Evolutionary conservation across 805 yeast species (phyloP).

Genomic region (Diddensiella santjacobensis): DNA sequence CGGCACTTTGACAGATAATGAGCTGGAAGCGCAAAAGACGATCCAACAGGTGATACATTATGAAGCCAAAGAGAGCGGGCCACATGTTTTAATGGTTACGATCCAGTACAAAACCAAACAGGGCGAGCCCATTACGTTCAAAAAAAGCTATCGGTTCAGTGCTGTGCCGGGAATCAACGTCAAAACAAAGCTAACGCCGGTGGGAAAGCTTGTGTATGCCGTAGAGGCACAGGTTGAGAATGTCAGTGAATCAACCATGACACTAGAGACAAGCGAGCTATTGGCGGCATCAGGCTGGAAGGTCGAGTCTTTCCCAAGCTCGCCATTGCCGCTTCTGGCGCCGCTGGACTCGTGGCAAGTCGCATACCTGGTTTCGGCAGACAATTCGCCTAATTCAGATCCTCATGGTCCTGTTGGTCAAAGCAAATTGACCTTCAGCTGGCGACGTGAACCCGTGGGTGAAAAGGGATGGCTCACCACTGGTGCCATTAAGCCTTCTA

Average conservation of each 20-base stretch:
- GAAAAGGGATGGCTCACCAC: constrained; percentile 33
- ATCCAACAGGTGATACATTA: constrained; percentile 20
- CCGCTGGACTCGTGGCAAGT: constrained; percentile 31
- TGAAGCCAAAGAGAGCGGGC: constrained; percentile 29
- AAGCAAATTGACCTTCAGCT: constrained; percentile 27
- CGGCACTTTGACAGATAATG: background rate
- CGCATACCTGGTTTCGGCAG: constrained; percentile 21
- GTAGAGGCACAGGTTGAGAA: constrained; percentile 37
- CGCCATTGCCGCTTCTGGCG: constrained; percentile 18
- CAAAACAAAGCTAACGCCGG: constrained; percentile 27
- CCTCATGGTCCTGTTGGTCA: constrained; percentile 16
- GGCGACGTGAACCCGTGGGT: constrained; percentile 38
- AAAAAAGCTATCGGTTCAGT: constrained; percentile 29
- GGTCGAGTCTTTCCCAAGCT: constrained; percentile 10
- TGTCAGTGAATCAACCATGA: constrained; percentile 26
- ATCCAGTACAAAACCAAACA: constrained; percentile 19
- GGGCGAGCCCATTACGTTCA: constrained; percentile 13
- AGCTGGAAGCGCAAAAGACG: background rate
- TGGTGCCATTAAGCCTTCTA: constrained; percentile 10
- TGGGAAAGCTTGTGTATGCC: constrained; percentile 7
- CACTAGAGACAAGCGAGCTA: constrained; percentile 30
- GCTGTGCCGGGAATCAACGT: constrained; percentile 32
- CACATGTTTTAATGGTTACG: constrained; percentile 25
- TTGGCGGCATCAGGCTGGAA: constrained; percentile 27
- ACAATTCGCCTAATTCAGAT: constrained; percentile 15